These are phyloP conservation scores for Zizania latifolia DNA, from an alignment of 176 grass and related monocot genomes.

Conservation along the genomic window DNA sequence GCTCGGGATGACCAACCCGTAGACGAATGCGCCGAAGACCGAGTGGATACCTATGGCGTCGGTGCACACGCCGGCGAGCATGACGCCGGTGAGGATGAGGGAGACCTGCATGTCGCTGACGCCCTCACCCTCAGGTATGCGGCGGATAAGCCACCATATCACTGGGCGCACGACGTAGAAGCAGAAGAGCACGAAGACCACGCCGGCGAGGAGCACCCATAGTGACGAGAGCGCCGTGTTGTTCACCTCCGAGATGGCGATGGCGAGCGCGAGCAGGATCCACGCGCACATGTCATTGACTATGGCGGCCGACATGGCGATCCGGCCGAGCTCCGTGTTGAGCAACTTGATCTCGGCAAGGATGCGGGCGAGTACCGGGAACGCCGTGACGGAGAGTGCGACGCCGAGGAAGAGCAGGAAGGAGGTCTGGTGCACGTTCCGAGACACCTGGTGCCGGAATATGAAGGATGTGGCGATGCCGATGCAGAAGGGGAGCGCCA, in stretches of 20 bases:
- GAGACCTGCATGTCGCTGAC: slow-evolving; percentile 54
- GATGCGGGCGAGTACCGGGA: slow-evolving; percentile 79
- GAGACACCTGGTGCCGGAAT: slow-evolving; percentile 49
- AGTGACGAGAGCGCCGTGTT: slow-evolving; percentile 40
- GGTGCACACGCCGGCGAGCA: slow-evolving; percentile 53
- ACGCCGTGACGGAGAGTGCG: slow-evolving; percentile 71
- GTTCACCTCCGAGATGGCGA: slow-evolving; percentile 51
- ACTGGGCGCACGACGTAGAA: slow-evolving; percentile 56
- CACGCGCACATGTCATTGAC: slow-evolving; percentile 76
- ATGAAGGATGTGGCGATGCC: slow-evolving; percentile 64
- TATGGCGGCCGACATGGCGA: slow-evolving; percentile 76
- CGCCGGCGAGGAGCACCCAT: slow-evolving; percentile 57
- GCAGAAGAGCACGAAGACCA: slow-evolving; percentile 57
- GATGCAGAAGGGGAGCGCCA: slow-evolving; percentile 68
- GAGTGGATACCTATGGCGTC: slow-evolving; percentile 76
- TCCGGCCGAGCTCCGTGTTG: slow-evolving; percentile 54
- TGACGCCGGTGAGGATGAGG: slow-evolving; percentile 59
- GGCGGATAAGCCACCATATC: slow-evolving; percentile 71
- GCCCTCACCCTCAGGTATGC: slow-evolving; percentile 54
- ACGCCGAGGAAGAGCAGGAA: slow-evolving; percentile 86
- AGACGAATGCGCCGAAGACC: slow-evolving; percentile 67
- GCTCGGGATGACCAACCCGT: slow-evolving; percentile 64
- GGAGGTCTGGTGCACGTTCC: slow-evolving; percentile 44
- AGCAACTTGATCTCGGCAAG: slow-evolving; percentile 85
- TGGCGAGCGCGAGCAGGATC: slow-evolving; percentile 67